Evolutionary conservation across 2,329 filamentous ascomycete species (phyloP), one percentile per base, ranked within the genome.

Genomic region (Aspergillus floridensis): DNA sequence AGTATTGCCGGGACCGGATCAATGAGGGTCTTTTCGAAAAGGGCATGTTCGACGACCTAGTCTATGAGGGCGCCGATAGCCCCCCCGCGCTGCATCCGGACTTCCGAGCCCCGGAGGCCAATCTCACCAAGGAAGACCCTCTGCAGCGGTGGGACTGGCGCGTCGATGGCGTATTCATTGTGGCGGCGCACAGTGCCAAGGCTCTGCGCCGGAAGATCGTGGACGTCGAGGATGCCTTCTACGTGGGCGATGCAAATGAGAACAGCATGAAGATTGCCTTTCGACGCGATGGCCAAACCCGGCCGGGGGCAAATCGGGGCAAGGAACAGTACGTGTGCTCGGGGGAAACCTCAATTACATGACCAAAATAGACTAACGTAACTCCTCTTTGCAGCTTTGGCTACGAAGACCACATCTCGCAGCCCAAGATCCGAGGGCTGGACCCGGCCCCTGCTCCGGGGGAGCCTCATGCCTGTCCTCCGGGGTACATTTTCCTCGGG

Each of bases 341-440:
- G 1, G 7, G 7, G 7, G 26, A 29, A 29, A 7, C 8, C 7
- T 29, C 26, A 22, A 22, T 22, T 22, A 22, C 26, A 29, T 29
- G 26, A 29, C 26, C 26, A 29, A 2, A 7, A 8, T 2, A 6
- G 26, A 29, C 6, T 5, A 35, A 35, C n/a, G 6, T 5, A 44
- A 16, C 16, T 7, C 5, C 14, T n/a, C 2, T 2, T n/a, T 2
- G 14, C 16, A 75, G 73, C 63, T 80, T 80, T 56, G 78, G 78
- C 3, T 80, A 75, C 60, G 64, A 73, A 19, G 77, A 80, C 59
- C 76, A 78, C 8, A 68, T 80, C 21, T 77, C 77, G 3, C 73
- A 79, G 53, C 77, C 78, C 3, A 69, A 70, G 11, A 67, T 77
- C 11, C 49, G 68, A 31, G 73, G 66, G 2, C 66, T 79, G 35